Percentiles rank a stretch among this genome's conserved stretches.
phyloP scores from a whole-genome alignment of 164 flowering plant genomes.

The Taxillus chinensis region DNA sequence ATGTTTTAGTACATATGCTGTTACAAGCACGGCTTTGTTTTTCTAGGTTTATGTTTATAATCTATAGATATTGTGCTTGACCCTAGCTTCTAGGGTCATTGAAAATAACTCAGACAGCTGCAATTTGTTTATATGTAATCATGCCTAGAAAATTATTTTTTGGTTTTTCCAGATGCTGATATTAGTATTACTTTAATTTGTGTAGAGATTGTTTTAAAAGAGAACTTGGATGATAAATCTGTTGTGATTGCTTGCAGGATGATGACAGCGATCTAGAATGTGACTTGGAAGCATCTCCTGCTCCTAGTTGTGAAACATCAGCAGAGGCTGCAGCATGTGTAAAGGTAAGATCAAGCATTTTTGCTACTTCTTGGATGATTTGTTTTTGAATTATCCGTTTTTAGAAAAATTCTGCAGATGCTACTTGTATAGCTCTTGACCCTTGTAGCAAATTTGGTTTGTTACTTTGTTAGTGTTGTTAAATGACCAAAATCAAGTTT shows the following conservation, averaged over 20 bases:
- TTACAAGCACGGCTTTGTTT: too few species aligned
- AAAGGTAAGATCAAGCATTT: conserved; percentile 34
- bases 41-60: not conserved
- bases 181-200: too few species aligned
- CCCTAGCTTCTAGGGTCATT: not conserved
- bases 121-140: too few species aligned
- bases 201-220: not conserved
- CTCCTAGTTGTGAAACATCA: conserved; percentile 45
- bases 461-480: too few species aligned
- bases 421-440: too few species aligned
- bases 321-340: conserved; percentile 75
- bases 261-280: conserved; percentile 90
- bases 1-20: not conserved
- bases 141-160: too few species aligned
- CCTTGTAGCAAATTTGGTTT: too few species aligned
- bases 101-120: not conserved
- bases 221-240: not conserved
- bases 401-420: not conserved
- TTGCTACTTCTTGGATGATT: not conserved
- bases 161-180: too few species aligned
- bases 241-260: conserved; percentile 37
- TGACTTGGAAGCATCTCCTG: conserved; percentile 71
- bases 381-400: not conserved
- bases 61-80: not conserved
- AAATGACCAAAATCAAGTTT: too few species aligned